Evolutionary conservation across 768 basidiomycete genomes (phyloP).

Genomic region (Leccinellum luteum): DNA sequence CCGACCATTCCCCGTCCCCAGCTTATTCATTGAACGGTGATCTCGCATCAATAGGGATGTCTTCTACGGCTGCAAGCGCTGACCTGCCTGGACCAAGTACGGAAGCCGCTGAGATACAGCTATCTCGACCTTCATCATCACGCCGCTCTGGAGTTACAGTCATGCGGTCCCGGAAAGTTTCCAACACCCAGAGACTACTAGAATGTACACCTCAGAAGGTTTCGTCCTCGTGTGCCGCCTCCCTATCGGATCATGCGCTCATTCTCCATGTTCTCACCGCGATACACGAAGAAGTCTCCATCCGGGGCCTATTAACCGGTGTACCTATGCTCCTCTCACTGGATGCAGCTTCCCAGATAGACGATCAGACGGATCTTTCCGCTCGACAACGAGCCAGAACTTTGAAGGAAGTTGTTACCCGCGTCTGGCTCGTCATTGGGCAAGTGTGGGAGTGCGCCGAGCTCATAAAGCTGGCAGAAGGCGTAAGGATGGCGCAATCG

Average conservation of each 20-base stretch:
- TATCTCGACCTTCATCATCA: constrained; percentile 36
- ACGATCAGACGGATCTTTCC: constrained; percentile 39
- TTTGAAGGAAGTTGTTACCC: constrained; percentile 61
- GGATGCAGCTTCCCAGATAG: constrained; percentile 47
- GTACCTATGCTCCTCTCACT: constrained; percentile 86
- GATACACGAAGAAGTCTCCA: constrained; percentile 70
- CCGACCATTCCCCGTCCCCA: constrained; percentile 41
- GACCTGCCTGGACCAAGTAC: constrained; percentile 23
- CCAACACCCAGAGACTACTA: constrained; percentile 51
- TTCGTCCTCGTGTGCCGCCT: constrained; percentile 50
- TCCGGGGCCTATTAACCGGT: constrained; percentile 71
- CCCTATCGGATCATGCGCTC: constrained; percentile 70
- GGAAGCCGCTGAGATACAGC: constrained; percentile 21
- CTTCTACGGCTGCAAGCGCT: constrained; percentile 33
- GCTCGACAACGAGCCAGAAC: constrained; percentile 45
- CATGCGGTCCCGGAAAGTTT: constrained; percentile 56
- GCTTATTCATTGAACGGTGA: constrained; percentile 36
- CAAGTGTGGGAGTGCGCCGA: constrained; percentile 64
- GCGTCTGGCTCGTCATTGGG: constrained; percentile 68
- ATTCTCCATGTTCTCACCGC: constrained; percentile 65
- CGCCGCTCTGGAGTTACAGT: constrained; percentile 49
- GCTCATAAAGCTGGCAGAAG: constrained; percentile 51
- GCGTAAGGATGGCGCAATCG: constrained; percentile 40
- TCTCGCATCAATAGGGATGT: constrained; percentile 25
- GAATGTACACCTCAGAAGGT: constrained; percentile 45